These are phyloP conservation scores for Jatropha curcas DNA, from an alignment of 345 rosid genomes.

Conservation along the genomic window DNA sequence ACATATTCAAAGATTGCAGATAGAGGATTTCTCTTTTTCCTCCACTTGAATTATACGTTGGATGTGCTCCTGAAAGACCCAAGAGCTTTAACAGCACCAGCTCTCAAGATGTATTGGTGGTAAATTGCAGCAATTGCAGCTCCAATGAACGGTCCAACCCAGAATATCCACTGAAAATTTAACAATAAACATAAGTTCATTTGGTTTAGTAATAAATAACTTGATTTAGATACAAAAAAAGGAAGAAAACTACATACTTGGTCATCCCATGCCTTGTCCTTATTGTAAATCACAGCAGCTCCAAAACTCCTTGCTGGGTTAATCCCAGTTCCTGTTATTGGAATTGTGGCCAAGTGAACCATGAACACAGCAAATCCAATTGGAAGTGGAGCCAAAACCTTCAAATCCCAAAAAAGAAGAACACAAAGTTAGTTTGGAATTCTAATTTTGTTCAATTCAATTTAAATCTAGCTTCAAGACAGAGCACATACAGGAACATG, in stretches of 20 bases:
- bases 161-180: constrained; percentile 47
- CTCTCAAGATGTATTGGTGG: constrained; percentile 42
- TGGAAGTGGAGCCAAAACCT: constrained; percentile 51
- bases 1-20: neutral
- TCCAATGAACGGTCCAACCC: constrained; percentile 53
- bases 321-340: constrained; percentile 48
- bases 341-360: constrained; percentile 51
- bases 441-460: too few relatives aligned
- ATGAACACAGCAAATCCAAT: constrained; percentile 52
- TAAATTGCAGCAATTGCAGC: constrained; percentile 45
- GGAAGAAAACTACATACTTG: constrained; percentile 37
- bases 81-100: constrained; percentile 38
- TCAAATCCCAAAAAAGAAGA: neutral
- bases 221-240: neutral
- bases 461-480: neutral
- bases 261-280: constrained; percentile 48
- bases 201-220: neutral
- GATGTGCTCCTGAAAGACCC: constrained; percentile 44
- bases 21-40: neutral
- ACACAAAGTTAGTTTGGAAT: neutral
- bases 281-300: constrained; percentile 39
- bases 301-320: constrained; percentile 52
- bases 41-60: constrained; percentile 17
- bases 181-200: neutral
- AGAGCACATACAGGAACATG: constrained; percentile 41